Evolutionary conservation across 2,329 filamentous ascomycete species (phyloP).

Genomic region (Fusarium annulatum): DNA sequence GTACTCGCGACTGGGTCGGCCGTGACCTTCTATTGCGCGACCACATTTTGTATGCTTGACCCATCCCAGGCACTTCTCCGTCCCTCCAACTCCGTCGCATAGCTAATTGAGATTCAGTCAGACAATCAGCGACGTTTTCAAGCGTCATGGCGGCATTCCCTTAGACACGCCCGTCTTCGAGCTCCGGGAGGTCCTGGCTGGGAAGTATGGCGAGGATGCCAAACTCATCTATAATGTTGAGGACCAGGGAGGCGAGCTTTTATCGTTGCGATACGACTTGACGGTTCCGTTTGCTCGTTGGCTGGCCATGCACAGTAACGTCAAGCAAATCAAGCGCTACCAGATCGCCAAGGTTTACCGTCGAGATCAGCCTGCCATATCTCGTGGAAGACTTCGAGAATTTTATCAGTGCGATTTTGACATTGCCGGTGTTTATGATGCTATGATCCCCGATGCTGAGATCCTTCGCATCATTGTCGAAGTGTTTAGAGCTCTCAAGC

Average conservation of each 20-base stretch:
- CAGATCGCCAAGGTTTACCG: neutral
- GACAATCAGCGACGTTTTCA: neutral
- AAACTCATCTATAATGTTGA: neutral
- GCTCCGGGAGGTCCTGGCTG: neutral
- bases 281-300: neutral
- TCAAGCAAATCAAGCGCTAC: neutral
- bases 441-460: neutral
- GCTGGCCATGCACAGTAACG: neutral
- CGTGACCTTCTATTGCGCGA: neutral
- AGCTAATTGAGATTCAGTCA: neutral
- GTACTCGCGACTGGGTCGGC: neutral
- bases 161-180: neutral
- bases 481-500: neutral
- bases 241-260: neutral
- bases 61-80: accelerated
- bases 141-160: neutral
- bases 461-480: neutral
- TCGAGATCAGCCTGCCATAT: neutral
- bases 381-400: neutral
- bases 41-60: neutral
- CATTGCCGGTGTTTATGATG: neutral
- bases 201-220: neutral
- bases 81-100: accelerated
- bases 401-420: neutral
- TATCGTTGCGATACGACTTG: neutral